These are phyloP conservation scores for Malus domestica DNA, from an alignment of 306 rosid genomes.

Conservation along the genomic window ASM211411v1 NC_041805.1:5585001-5585500, in stretches of 20 bases:
- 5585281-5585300: not conserved
- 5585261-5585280: not conserved
- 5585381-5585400: not conserved
- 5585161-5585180: slow-evolving; percentile 32
- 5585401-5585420: not conserved
- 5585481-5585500: not conserved
- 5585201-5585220: not conserved
- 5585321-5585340: not conserved
- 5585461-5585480: not conserved
- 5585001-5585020: slow-evolving; percentile 60
- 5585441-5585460: not conserved
- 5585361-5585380: not conserved
- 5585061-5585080: slow-evolving; percentile 73
- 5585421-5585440: not conserved
- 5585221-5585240: not conserved
- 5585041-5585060: slow-evolving; percentile 73
- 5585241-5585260: not conserved
- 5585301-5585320: not conserved
- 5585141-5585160: slow-evolving; percentile 65
- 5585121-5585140: slow-evolving; percentile 61
- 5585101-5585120: slow-evolving; percentile 97
- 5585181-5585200: slow-evolving; percentile 3
- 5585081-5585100: slow-evolving; percentile 65
- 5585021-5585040: slow-evolving; percentile 49
- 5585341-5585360: not conserved